Percentiles rank a stretch among this genome's conserved stretches.
These are phyloP conservation scores for Coniferiporia sulphurascens DNA, from an alignment of 1,284 basidiomycete species.

Conservation along the genomic window DNA sequence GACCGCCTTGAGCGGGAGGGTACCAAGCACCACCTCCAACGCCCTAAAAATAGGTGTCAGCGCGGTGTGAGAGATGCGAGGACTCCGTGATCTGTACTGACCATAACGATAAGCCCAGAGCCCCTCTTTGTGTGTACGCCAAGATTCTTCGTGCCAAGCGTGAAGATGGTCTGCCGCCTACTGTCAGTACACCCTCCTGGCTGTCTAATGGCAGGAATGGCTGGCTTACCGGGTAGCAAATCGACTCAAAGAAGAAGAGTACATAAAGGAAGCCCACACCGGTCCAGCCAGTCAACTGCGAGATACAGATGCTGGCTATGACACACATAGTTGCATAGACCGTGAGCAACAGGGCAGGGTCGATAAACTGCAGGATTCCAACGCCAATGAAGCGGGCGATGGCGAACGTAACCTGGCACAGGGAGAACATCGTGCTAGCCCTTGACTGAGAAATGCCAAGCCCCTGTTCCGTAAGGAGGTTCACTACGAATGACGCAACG, in stretches of 20 bases:
- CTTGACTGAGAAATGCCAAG: constrained; percentile 47
- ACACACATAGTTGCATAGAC: constrained; percentile 50
- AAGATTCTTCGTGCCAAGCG: constrained; percentile 64
- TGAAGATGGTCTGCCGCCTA: constrained; percentile 54
- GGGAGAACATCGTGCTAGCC: constrained; percentile 64
- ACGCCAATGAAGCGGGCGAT: constrained; percentile 65
- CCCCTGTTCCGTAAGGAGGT: constrained; percentile 62
- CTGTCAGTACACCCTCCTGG: background rate
- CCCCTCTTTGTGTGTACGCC: constrained; percentile 68
- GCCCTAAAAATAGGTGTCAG: constrained; percentile 34
- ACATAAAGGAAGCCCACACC: constrained; percentile 63
- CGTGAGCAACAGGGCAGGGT: constrained; percentile 59
- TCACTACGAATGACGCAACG: constrained; percentile 69
- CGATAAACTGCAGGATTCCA: constrained; percentile 55
- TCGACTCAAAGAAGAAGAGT: constrained; percentile 76
- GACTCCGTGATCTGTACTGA: constrained; percentile 17
- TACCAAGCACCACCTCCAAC: constrained; percentile 76
- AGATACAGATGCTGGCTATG: constrained; percentile 49
- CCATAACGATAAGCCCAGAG: constrained; percentile 67
- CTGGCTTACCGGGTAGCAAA: constrained; percentile 53
- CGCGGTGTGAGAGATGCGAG: background rate
- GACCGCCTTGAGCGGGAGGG: constrained; percentile 63
- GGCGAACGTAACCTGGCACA: constrained; percentile 72
- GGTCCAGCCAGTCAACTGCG: constrained; percentile 46
- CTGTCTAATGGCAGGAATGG: constrained; percentile 21